Evolutionary conservation across 1,139 yeast genomes (phyloP), one percentile per base, ranked within the genome.

Genomic region (Hemisphaericaspora xylofermentans): DNA sequence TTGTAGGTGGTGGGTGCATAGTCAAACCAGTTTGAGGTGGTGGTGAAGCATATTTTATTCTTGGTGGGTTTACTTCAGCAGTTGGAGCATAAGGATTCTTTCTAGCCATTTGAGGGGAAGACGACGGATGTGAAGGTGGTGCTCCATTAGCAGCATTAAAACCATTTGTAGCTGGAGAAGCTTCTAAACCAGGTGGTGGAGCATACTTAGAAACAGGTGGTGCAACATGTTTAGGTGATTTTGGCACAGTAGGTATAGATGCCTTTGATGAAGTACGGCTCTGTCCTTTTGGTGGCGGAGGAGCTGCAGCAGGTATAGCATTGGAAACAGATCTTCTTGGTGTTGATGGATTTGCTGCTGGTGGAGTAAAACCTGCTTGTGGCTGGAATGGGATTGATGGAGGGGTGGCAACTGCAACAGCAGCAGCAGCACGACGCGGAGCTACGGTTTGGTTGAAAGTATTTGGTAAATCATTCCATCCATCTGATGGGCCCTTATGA

Each of bases 391-490:
- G 57, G 6, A 14, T 28, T n/a, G 60, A 43, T 26, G 59, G 55
- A 7, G 58, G 49, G 4, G 58, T 47, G 10, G 61, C 51, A 22
- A 53, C 58, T 1, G 74, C 72, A n/a, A n/a, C n/a, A 3, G 78
- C 66, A 2, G 82, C 70, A 15, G 80, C 73, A 41, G 79, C 73
- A 51, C 84, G 75, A 27, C 78, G 73, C 12, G 79, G 64, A 25
- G 74, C 66, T 17, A 77, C 67, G 53, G 66, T 58, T 36, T 63
- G 59, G 70, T 71, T 80, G 60, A 84, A 74, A 21, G 78, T 71
- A n/a, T 82, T 74, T 38, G 97, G 96, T 50, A 91, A 71, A 61
- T 91, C 97, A 57, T 91, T 91, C 97, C 97, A 91, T 3, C 97
- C 97, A 38, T 86, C 93, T 35, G 82, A 82, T 35, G 84, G 84